Base-by-base conservation (phyloP, 805 yeast species). In the Barnettozyma vustinii region DNA sequence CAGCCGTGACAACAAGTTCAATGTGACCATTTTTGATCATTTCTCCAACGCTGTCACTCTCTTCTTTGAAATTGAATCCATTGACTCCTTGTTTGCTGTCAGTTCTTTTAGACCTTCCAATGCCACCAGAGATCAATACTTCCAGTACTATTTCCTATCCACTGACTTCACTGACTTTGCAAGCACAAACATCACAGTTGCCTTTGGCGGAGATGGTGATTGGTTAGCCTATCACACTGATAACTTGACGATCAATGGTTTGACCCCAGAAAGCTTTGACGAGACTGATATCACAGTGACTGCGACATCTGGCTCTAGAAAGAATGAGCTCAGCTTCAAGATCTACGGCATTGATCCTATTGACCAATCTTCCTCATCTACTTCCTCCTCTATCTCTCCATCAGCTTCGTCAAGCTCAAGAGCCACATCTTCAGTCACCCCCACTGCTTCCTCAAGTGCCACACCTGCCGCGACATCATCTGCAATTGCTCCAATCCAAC, bases 161-260 rank as follows among this genome's bases (percentile, higher is more conserved):
- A 70, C 83, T 4, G 76, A 74, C 55, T 83, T 87, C 61, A 77
- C 85, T 2, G 77, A 82, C 56, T 68, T 64, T 56, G 65, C 73
- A 44, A 61, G 68, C 16, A 80, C 90, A 1, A 64, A 69, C 20
- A 65, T 86, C 7, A 56, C 72, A 2, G 79, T 79, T 5, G 59
- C 66, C 4, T 74, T 68, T 67, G 63, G 65, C 42, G 60, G 65
- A 40, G 61, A 66, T 43, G 68, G 73, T 20, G 62, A 65, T 44
- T 92, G 98, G 98, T 70, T 92, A 44, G 56, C 70, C 1, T 90
- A 77, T 62, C 77, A 81, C 63, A 56, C 68, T 41, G 54, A 74
- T 10, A 87, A 85, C 60, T 69, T 76, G 62, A 83, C 95, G 0
- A 73, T 92, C 48, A 64, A 66, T 37, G 99, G 99, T 26, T 61